Conservation (phyloP, 2,329 filamentous ascomycete species). For the Pestalotiopsis sp. region DNA sequence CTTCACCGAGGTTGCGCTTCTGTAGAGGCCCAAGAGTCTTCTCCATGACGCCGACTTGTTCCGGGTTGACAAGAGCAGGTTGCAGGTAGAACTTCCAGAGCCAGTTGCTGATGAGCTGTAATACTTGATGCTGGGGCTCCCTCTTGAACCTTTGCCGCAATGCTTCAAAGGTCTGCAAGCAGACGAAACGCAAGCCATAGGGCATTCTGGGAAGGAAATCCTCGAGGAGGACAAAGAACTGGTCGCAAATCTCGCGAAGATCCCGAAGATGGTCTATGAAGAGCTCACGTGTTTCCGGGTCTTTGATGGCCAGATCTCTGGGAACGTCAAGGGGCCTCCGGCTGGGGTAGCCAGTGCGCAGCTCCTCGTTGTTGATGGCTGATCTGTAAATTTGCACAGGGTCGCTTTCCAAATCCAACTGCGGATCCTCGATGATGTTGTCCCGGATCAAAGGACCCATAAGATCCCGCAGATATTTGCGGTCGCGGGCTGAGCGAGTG, state of each 20-base stretch:
- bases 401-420: constrained; percentile 91
- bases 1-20: constrained; percentile 88
- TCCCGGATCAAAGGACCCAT: constrained; percentile 84
- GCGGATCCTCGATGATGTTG: constrained; percentile 90
- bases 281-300: constrained; percentile 86
- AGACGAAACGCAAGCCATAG: constrained; percentile 87
- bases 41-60: constrained; percentile 91
- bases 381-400: constrained; percentile 96
- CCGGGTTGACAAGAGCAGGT: constrained; percentile 84
- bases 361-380: constrained; percentile 95
- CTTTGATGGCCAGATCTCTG: constrained; percentile 91
- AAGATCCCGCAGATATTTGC: constrained; percentile 88
- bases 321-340: constrained; percentile 81
- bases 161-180: constrained; percentile 81
- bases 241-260: constrained; percentile 90
- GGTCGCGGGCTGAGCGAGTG: constrained; percentile 85
- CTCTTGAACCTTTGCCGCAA: constrained; percentile 77
- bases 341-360: constrained; percentile 85
- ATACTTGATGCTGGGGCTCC: constrained; percentile 75
- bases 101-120: constrained; percentile 88
- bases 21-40: constrained; percentile 86
- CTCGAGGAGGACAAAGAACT: constrained; percentile 81
- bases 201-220: constrained; percentile 87
- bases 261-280: constrained; percentile 96
- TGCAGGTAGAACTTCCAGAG: constrained; percentile 93